phyloP scores from a whole-genome alignment of 345 rosid species.

The Kandelia obovata region DNA sequence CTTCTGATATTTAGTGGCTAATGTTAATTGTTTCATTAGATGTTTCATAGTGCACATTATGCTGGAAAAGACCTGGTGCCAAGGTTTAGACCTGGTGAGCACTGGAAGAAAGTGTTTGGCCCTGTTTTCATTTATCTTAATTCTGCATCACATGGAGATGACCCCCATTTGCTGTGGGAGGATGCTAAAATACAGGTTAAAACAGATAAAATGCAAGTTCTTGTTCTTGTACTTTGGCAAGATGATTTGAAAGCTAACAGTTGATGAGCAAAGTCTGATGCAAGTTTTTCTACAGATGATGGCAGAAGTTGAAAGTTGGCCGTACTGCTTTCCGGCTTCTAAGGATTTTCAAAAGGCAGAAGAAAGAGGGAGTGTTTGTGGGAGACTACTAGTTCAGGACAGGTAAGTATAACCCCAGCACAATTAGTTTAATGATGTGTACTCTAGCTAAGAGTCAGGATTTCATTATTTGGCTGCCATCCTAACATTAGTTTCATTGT shows the following conservation, averaged over 20 bases:
- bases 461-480: background rate
- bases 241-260: constrained; percentile 11
- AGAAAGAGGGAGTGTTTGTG: constrained; percentile 69
- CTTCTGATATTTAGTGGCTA: constrained; percentile 8
- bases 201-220: background rate
- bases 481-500: background rate
- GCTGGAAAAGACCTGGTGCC: constrained; percentile 79
- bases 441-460: background rate
- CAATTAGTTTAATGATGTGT: background rate
- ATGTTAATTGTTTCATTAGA: constrained; percentile 19
- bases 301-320: constrained; percentile 68
- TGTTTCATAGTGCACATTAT: constrained; percentile 81
- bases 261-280: constrained; percentile 12
- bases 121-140: constrained; percentile 84
- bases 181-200: constrained; percentile 77
- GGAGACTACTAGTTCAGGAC: constrained; percentile 69
- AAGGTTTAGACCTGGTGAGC: constrained; percentile 55
- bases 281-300: constrained; percentile 12
- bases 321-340: constrained; percentile 88
- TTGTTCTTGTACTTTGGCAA: constrained; percentile 5
- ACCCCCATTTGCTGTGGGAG: constrained; percentile 78
- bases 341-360: constrained; percentile 68
- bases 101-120: constrained; percentile 94
- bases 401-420: constrained; percentile 31
- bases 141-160: constrained; percentile 54